Base-by-base conservation (phyloP, 1,284 basidiomycete species). In the Pterulicium gracile region DNA sequence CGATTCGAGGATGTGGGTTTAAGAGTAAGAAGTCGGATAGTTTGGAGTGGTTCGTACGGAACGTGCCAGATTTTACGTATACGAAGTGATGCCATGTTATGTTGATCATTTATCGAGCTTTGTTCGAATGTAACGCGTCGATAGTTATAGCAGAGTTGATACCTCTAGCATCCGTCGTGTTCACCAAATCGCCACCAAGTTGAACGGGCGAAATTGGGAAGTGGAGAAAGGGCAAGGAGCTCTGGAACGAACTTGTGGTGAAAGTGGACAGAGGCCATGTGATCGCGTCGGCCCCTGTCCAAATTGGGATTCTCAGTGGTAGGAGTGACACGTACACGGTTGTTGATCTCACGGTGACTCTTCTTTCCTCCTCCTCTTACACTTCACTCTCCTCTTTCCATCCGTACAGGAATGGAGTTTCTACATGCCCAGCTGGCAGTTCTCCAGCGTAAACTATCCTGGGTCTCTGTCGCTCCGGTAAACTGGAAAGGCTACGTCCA, bases 401-500 rank as follows among this genome's bases (percentile, higher is more conserved):
- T 32, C 27, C 10, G 27, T n/a, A 32, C 27, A 32, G 27, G n/a
- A 18, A 81, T 81, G 78, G 77, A 81, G 55, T 49, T 79, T 51
- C 61, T 81, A 32, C 73, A 81, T 58, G 54, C 62, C 5, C 74
- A 77, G 54, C 66, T 84, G 43, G 64, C 62, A 42, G 64, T 59
- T 27, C 59, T 85, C 27, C 76, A 82, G 58, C 65, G 61, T 12
- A 69, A 66, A 7, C 64, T 82, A n/a, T 64, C 75, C 12, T 81
- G 78, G 51, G 77, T 82, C 15, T 60, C 70, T 1, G 69, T 69
- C 0, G 72, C 77, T 15, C 64, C 72, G 2, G 78, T 87, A 24
- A 68, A 84, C 56, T 88, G 84, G 81, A 83, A 84, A 56, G 61
- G 70, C 47, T 79, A 80, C 54, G 81, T 87, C 15, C 80, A 89